A percentile compares a stretch with the other conserved stretches of the same genome.
Evolutionary conservation across 495 filamentous ascomycete genomes (phyloP).

Genomic region (Cryomyces minteri): DNA sequence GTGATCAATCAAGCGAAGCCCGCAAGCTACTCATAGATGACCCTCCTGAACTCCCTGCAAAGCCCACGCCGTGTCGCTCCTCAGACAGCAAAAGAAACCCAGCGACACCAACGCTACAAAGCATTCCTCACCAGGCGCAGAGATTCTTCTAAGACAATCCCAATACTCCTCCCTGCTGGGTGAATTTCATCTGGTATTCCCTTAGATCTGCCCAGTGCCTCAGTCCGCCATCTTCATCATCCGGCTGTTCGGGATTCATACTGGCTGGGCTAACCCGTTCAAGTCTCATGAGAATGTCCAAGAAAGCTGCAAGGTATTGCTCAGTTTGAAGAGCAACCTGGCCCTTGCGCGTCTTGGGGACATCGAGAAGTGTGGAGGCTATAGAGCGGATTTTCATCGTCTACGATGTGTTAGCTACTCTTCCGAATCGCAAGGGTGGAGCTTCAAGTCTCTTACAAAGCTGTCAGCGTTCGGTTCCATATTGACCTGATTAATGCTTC

Average conservation of each 20-base stretch:
- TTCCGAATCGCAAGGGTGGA: not conserved
- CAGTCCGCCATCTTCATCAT: constrained; percentile 56
- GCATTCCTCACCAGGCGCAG: no score
- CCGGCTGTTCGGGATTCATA: constrained; percentile 16
- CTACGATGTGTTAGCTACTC: constrained; percentile 25
- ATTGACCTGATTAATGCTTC: constrained; percentile 54
- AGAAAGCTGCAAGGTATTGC: constrained; percentile 44
- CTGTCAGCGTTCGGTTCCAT: constrained; percentile 68
- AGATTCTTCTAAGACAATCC: constrained; percentile 7
- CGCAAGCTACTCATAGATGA: no score
- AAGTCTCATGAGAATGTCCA: constrained; percentile 51
- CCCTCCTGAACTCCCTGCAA: no score
- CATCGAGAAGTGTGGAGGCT: constrained; percentile 52
- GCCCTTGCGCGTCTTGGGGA: constrained; percentile 36
- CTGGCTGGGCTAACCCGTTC: constrained; percentile 31
- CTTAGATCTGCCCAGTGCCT: constrained; percentile 55
- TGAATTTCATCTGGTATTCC: constrained; percentile 52
- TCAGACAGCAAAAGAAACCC: no score
- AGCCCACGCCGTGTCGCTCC: no score
- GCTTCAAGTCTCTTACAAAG: constrained; percentile 28
- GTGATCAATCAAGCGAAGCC: no score
- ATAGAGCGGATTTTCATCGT: constrained; percentile 45
- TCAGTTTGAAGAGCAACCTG: constrained; percentile 36
- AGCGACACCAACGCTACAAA: no score
- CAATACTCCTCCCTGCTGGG: constrained; percentile 33